Conservation (phyloP, 345 rosid species). For the Ceriops decandra region DNA sequence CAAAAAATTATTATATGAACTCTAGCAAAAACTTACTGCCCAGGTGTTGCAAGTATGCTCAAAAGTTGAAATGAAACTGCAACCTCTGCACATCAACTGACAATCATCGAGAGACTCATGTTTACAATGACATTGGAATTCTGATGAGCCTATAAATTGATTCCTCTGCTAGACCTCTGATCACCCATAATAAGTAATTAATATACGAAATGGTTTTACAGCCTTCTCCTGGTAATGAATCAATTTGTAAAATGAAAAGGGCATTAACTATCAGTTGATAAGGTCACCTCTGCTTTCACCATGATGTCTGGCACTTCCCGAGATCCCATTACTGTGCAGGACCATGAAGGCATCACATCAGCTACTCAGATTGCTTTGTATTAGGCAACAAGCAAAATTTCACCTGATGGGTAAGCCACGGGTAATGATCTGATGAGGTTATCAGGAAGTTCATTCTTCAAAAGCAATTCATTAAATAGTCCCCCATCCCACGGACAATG, state of each 20-base stretch:
- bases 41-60: neutral
- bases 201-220: neutral
- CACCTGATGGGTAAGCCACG: slow-evolving; percentile 2
- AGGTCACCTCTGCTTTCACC: slow-evolving; percentile 5
- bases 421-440: slow-evolving; percentile 7
- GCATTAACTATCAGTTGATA: slow-evolving; percentile 29
- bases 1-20: too few species aligned
- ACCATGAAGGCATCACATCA: slow-evolving; percentile 4
- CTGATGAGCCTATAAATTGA: slow-evolving; percentile 13
- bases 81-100: neutral
- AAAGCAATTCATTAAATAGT: slow-evolving; percentile 9
- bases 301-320: slow-evolving; percentile 2
- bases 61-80: neutral
- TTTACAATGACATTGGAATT: neutral
- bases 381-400: slow-evolving; percentile 18
- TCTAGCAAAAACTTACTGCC: too few species aligned
- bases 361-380: neutral
- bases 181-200: slow-evolving; percentile 2
- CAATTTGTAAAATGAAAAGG: slow-evolving; percentile 29
- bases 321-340: slow-evolving; percentile 15
- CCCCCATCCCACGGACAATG: slow-evolving; percentile 8
- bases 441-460: slow-evolving; percentile 8
- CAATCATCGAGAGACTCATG: neutral
- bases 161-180: slow-evolving; percentile 25
- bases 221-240: slow-evolving; percentile 19